Conservation (phyloP, 345 rosid genomes). For the Viola odorata region DNA sequence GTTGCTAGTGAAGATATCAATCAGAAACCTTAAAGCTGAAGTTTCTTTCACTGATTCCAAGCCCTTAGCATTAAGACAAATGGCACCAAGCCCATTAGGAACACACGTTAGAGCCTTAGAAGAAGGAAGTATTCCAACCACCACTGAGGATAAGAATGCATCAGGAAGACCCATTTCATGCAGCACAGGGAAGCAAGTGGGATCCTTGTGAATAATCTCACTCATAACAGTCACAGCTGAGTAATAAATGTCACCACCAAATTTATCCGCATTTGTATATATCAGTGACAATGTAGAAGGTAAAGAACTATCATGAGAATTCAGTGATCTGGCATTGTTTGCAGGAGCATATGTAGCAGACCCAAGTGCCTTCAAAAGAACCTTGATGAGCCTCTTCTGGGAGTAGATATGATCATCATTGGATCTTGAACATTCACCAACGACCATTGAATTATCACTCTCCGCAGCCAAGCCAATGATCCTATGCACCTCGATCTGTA, state of each 20-base stretch:
- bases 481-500: conserved; percentile 76
- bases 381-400: conserved; percentile 91
- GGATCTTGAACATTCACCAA: conserved; percentile 53
- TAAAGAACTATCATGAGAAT: conserved; percentile 64
- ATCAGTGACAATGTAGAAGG: conserved; percentile 73
- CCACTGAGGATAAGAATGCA: conserved; percentile 86
- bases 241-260: conserved; percentile 90
- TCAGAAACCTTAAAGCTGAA: conserved; percentile 71
- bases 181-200: conserved; percentile 70
- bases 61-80: conserved; percentile 88
- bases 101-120: conserved; percentile 92
- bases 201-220: conserved; percentile 94
- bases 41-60: conserved; percentile 88
- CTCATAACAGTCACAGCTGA: conserved; percentile 98
- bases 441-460: conserved; percentile 47
- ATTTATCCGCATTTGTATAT: conserved; percentile 64
- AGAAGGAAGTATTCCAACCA: conserved; percentile 77
- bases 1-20: conserved; percentile 77
- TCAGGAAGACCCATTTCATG: conserved; percentile 87
- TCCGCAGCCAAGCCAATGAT: conserved; percentile 47
- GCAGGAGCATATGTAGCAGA: conserved; percentile 87
- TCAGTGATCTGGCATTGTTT: conserved; percentile 55
- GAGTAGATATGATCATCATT: conserved; percentile 52
- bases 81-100: conserved; percentile 92
- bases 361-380: conserved; percentile 88